Conservation (phyloP, 2,329 filamentous ascomycete species). For the Ophiostoma himal-ulmi region DNA sequence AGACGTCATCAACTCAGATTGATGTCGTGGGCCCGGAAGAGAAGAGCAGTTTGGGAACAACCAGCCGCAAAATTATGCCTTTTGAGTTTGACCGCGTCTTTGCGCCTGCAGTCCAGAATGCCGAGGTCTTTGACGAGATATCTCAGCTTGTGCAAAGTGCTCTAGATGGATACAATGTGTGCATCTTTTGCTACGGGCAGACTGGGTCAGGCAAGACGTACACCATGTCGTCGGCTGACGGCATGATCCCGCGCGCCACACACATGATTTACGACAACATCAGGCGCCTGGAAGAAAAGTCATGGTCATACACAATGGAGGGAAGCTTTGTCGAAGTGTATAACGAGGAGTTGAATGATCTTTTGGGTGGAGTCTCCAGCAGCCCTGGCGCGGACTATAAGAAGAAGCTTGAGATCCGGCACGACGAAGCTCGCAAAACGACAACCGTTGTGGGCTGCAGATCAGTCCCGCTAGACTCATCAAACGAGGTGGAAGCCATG, state of each 20-base stretch:
- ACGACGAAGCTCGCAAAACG: slow-evolving; percentile 75
- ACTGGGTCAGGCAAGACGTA: slow-evolving; percentile 95
- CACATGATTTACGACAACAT: slow-evolving; percentile 91
- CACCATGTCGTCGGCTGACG: slow-evolving; percentile 86
- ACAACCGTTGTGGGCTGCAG: slow-evolving; percentile 77
- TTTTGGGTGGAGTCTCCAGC: slow-evolving; percentile 49
- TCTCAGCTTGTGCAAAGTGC: slow-evolving; percentile 95
- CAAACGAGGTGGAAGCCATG: slow-evolving; percentile 72
- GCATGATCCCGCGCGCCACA: slow-evolving; percentile 92
- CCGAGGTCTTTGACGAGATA: slow-evolving; percentile 90
- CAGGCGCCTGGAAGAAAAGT: slow-evolving; percentile 75
- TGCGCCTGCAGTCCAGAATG: slow-evolving; percentile 67
- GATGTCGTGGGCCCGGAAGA: slow-evolving; percentile 77
- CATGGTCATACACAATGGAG: slow-evolving; percentile 91
- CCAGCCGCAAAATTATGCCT: slow-evolving; percentile 70
- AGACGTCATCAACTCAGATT: slow-evolving; percentile 82
- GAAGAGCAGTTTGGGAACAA: slow-evolving; percentile 68
- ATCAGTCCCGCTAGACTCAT: slow-evolving; percentile 69
- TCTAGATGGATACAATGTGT: slow-evolving; percentile 95
- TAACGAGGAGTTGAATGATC: slow-evolving; percentile 92
- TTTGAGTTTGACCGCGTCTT: slow-evolving; percentile 96
- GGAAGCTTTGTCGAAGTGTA: slow-evolving; percentile 97
- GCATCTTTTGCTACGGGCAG: slow-evolving; percentile 97
- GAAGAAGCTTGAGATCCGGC: slow-evolving; percentile 83
- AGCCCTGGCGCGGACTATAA: slow-evolving; percentile 48